A percentile compares a stretch with the other conserved stretches of the same genome.
phyloP scores from a whole-genome alignment of 75 land plant species.

The Cryptomeria japonica region DNA sequence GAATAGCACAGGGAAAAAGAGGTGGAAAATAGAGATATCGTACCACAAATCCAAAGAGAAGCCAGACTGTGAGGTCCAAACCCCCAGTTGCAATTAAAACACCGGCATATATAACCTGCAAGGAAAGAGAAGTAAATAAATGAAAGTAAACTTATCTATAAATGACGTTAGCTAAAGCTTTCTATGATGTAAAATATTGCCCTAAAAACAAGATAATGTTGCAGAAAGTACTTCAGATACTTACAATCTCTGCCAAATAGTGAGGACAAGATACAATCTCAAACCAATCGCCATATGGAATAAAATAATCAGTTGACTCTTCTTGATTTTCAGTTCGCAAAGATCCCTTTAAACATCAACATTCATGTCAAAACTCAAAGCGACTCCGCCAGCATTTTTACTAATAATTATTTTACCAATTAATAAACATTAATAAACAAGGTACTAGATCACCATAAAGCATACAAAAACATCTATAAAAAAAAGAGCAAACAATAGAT shows the following conservation, averaged over 20 bases:
- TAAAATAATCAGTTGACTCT: conserved; percentile 48
- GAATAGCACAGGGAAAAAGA: background rate
- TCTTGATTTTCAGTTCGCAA: conserved; percentile 25
- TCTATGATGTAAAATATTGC: background rate
- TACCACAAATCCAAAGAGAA: conserved; percentile 75
- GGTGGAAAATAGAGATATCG: background rate
- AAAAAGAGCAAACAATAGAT: background rate
- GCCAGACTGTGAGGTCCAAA: conserved; percentile 59
- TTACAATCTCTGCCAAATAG: conserved; percentile 88
- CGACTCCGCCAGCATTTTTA: background rate
- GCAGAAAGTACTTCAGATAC: background rate
- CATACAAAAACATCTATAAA: conserved; percentile 7
- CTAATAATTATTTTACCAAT: too few relatives aligned
- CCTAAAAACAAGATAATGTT: background rate
- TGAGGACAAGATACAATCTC: conserved; percentile 88
- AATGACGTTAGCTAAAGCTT: background rate
- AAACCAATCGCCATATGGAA: conserved; percentile 92
- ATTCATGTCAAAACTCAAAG: background rate
- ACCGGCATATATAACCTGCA: conserved; percentile 72
- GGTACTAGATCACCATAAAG: background rate
- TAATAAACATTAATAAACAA: background rate
- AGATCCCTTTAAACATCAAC: conserved; percentile 36
- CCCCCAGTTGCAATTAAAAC: conserved; percentile 67
- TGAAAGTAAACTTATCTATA: background rate
- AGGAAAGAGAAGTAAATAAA: background rate